A percentile compares a stretch with the other conserved stretches of the same genome.
phyloP scores from a whole-genome alignment of 495 filamentous ascomycete genomes.

The Astrothelium macrocarpum region DNA sequence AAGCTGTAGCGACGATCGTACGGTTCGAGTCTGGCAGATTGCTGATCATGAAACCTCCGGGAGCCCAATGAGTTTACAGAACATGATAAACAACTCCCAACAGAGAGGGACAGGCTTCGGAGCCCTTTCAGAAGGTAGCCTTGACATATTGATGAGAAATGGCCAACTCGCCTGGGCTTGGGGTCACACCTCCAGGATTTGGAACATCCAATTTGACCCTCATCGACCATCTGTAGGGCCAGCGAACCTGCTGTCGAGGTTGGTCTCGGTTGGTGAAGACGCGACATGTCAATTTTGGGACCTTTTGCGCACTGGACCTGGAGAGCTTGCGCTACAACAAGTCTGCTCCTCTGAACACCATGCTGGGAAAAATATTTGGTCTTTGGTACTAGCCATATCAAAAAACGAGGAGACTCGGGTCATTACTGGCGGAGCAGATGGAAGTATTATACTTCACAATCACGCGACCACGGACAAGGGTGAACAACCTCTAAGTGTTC shows the following conservation, averaged over 20 bases:
- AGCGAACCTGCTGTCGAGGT: neutral
- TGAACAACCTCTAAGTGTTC: neutral
- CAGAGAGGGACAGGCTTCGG: conserved; percentile 11
- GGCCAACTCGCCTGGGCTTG: conserved; percentile 52
- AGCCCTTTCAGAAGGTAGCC: neutral
- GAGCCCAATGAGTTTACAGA: conserved; percentile 28
- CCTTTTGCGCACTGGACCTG: neutral
- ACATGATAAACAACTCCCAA: conserved; percentile 26
- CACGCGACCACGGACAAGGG: neutral
- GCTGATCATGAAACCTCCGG: conserved; percentile 35
- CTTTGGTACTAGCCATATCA: conserved; percentile 41
- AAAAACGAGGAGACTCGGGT: conserved; percentile 35
- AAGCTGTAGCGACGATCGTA: conserved; percentile 93
- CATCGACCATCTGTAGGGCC: conserved; percentile 10
- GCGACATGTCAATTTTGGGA: conserved; percentile 21
- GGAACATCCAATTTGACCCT: conserved; percentile 62
- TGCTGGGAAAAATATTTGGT: conserved; percentile 88
- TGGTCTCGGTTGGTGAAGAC: conserved; percentile 27
- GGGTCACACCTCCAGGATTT: conserved; percentile 85
- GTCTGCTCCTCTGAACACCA: conserved; percentile 51
- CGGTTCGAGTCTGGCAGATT: conserved; percentile 83
- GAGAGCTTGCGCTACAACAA: conserved; percentile 37
- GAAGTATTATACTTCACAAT: conserved; percentile 29
- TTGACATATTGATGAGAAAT: conserved; percentile 22
- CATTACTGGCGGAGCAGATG: conserved; percentile 84